Conservation (phyloP, 1,284 basidiomycete species). For the Gomphus bonarii region DNA sequence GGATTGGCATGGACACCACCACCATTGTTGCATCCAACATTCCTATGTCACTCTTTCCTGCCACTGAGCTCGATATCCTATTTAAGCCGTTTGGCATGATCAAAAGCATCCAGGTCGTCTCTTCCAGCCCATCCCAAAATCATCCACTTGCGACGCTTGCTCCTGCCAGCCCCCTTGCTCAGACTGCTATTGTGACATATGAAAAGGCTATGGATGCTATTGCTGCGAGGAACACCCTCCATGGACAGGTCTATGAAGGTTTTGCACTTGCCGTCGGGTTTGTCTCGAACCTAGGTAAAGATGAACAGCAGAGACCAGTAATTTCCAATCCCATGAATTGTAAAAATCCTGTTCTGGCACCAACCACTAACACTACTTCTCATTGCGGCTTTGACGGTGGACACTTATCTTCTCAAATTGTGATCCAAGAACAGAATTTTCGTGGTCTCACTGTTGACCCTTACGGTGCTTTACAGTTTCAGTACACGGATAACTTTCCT, state of each 20-base stretch:
- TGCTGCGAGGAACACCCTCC: conserved; percentile 50
- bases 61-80: conserved; percentile 57
- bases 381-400: not conserved
- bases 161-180: conserved; percentile 26
- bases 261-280: conserved; percentile 38
- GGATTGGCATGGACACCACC: conserved; percentile 14
- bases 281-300: conserved; percentile 22
- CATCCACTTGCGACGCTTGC: conserved; percentile 3
- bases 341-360: not conserved
- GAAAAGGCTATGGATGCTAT: conserved; percentile 38
- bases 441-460: not conserved
- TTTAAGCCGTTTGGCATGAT: conserved; percentile 62
- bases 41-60: conserved; percentile 49
- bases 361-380: not conserved
- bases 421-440: not conserved
- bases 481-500: not conserved
- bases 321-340: not conserved
- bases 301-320: conserved; percentile 19
- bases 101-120: conserved; percentile 40
- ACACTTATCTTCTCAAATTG: not conserved
- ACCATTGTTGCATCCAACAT: conserved; percentile 55
- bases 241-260: conserved; percentile 49
- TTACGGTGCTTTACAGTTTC: not conserved
- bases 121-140: conserved; percentile 21
- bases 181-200: conserved; percentile 55